These are phyloP conservation scores for Rhodomyrtus psidioides DNA, from an alignment of 441 rosid genomes.

Conservation along the genomic window DNA sequence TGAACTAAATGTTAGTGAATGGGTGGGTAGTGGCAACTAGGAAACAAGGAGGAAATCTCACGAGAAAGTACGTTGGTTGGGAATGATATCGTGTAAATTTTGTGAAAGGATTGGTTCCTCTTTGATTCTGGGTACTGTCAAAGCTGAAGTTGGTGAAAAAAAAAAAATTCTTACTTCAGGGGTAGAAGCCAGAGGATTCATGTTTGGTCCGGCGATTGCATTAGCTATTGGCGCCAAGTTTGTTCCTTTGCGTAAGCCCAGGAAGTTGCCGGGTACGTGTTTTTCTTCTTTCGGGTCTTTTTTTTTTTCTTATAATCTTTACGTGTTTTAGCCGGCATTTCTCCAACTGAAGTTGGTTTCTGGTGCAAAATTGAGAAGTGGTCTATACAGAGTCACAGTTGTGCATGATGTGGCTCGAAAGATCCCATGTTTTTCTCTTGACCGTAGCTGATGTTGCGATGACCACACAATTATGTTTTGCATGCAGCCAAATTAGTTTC, in stretches of 20 bases:
- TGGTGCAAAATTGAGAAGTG: not conserved
- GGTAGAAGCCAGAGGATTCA: slow-evolving; percentile 92
- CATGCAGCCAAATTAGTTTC: not conserved
- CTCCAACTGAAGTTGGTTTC: not conserved
- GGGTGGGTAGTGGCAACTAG: not conserved
- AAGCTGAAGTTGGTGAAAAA: not conserved
- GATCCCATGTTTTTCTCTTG: not conserved
- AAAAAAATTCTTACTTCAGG: slow-evolving; percentile 22
- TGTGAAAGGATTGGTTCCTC: not conserved
- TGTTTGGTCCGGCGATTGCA: slow-evolving; percentile 91
- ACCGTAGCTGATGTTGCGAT: not conserved
- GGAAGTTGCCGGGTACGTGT: slow-evolving; percentile 73
- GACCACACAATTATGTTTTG: not conserved
- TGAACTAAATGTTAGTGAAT: not conserved
- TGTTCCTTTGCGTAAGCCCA: slow-evolving; percentile 86
- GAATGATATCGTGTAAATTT: not conserved
- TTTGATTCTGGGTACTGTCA: not conserved
- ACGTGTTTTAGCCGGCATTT: not conserved
- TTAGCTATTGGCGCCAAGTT: slow-evolving; percentile 94
- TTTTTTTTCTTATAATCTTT: not conserved
- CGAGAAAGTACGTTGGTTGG: not conserved
- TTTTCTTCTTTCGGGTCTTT: not conserved
- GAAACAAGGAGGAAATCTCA: not conserved
- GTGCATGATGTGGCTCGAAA: not conserved
- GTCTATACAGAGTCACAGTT: not conserved